A percentile compares a stretch with the other conserved stretches of the same genome.
Evolutionary conservation across 345 rosid species (phyloP).

Genomic region (Corymbia maculata): DNA sequence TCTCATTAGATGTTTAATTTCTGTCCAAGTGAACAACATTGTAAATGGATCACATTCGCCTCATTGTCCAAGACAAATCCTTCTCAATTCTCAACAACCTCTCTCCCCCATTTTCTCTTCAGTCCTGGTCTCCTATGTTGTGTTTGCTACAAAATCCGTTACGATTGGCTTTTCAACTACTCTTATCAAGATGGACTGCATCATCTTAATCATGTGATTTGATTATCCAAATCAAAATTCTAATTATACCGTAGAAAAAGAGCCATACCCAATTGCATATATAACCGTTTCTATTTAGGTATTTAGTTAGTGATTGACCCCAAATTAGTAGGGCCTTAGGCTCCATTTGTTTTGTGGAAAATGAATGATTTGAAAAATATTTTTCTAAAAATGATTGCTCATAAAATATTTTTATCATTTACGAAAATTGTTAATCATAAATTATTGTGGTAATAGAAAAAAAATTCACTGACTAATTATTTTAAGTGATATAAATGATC

Average conservation of each 20-base stretch:
- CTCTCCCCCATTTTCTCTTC: neutral
- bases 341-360: neutral
- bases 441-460: neutral
- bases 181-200: neutral
- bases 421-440: too few species aligned
- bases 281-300: too few species aligned
- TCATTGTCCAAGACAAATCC: neutral
- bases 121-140: neutral
- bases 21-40: neutral
- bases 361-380: accelerated
- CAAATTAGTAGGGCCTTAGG: neutral
- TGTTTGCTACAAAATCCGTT: neutral
- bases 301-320: too few species aligned
- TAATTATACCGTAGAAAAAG: neutral
- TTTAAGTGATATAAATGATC: accelerated
- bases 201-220: neutral
- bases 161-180: neutral
- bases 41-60: neutral
- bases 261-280: neutral
- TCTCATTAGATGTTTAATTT: neutral
- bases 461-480: neutral
- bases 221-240: neutral
- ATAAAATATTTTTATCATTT: too few species aligned
- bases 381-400: too few species aligned
- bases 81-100: neutral